Conservation (phyloP, 495 filamentous ascomycete species). For the Aspergillus sparsus region DNA sequence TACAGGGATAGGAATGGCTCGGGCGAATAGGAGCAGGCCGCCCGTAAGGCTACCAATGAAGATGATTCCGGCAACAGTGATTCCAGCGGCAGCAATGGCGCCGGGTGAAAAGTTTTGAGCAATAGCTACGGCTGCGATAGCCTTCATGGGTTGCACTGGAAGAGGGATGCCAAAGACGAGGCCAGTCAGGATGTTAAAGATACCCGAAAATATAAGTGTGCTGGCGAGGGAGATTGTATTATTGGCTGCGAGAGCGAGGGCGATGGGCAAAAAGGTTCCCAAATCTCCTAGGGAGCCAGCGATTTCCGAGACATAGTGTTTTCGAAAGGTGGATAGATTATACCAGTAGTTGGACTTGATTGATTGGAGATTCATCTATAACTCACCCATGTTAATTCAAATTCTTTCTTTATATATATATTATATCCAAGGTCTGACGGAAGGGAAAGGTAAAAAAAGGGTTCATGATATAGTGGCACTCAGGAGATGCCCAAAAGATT, state of each 20-base stretch:
- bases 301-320: conserved; percentile 72
- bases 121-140: conserved; percentile 86
- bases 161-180: conserved; percentile 80
- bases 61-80: conserved; percentile 71
- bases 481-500: too few relatives aligned
- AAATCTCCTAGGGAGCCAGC: conserved; percentile 89
- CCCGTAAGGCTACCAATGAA: conserved; percentile 76
- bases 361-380: conserved; percentile 33
- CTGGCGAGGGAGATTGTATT: conserved; percentile 75
- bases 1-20: conserved; percentile 77
- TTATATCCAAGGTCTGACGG: too few relatives aligned
- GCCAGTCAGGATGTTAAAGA: conserved; percentile 84
- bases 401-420: too few relatives aligned
- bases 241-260: conserved; percentile 76
- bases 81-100: conserved; percentile 75
- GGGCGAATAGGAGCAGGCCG: conserved; percentile 65
- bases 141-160: conserved; percentile 89
- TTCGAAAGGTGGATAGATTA: conserved; percentile 46
- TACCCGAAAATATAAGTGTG: conserved; percentile 83
- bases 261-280: conserved; percentile 85
- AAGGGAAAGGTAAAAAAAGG: too few relatives aligned
- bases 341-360: conserved; percentile 37
- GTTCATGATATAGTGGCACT: too few relatives aligned
- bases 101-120: conserved; percentile 61
- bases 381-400: too few relatives aligned